Evolutionary conservation across 225 moss, liverwort and hornwort genomes (phyloP), one percentile per base, ranked within the genome.

Genomic region (Sphagnum contortum): DNA sequence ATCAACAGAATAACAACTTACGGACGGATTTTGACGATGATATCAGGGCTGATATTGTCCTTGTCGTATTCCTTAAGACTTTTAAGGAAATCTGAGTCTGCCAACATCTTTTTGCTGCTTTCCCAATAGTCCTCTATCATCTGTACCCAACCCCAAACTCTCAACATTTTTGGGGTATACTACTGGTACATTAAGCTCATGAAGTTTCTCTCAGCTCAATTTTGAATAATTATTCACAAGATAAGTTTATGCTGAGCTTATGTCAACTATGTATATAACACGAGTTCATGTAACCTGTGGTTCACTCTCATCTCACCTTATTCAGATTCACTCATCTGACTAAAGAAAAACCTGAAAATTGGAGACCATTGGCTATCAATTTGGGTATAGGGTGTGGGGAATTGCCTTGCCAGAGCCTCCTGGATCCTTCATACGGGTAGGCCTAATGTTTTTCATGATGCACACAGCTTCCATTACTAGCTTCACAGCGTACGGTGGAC

Each of bases 61-160:
- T 94, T 94, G 47, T 90, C 88, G 49, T 84, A 94, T 45, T 94
- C 90, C 13, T 2, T 82, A 13, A 94, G 71, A 61, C 84, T 88
- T 70, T 94, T 90, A 3, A 94, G 70, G 11, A 94, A 94, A 62
- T 94, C 93, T 61, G 74, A 78, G 57, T 94, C 93, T 2, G 93
- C 47, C 63, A 94, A 82, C 93, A 94, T 94, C 62, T 90, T 94
- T 10, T 94, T 94, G 70, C 90, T 87, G 66, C 93, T 94, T 69
- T 94, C 93, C 93, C 90, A 94, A 56, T 84, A 94, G 66, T 94
- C 93, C 80, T 94, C 93, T 60, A 94, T 47, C 90, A 94, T 90
- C 93, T 94, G 59, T 5, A 52, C 52, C 9, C 52, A 52, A 52
- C 52, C 52, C 9, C 7, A 52, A 9, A 52, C 52, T 2, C 52